phyloP scores from a whole-genome alignment of 1,284 basidiomycete genomes.

The Ganoderma sinense region DNA sequence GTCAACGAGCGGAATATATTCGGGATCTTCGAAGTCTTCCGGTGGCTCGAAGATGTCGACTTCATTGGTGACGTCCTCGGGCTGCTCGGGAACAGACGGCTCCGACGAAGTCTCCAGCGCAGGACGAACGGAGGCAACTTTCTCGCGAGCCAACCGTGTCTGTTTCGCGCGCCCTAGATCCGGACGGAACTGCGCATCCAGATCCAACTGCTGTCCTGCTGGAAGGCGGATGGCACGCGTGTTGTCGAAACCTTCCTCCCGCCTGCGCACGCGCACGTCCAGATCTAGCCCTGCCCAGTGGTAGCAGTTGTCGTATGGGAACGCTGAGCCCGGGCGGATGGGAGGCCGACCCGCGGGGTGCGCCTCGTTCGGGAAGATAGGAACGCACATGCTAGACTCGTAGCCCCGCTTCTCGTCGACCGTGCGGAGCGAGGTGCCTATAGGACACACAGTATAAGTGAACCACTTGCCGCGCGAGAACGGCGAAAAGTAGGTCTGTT shows the following conservation, averaged over 20 bases:
- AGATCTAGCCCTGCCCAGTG: conserved; percentile 7
- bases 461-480: conserved; percentile 3
- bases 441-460: neutral
- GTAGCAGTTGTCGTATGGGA: conserved; percentile 21
- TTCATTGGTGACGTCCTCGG: neutral
- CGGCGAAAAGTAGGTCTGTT: no score
- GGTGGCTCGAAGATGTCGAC: neutral
- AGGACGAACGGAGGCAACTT: neutral
- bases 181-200: neutral
- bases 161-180: neutral
- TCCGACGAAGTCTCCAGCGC: neutral
- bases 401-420: neutral
- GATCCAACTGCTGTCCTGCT: neutral
- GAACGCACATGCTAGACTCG: conserved; percentile 12
- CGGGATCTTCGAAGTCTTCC: neutral
- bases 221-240: neutral
- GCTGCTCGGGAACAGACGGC: neutral
- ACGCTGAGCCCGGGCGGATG: neutral
- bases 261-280: neutral
- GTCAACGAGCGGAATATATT: conserved; percentile 4
- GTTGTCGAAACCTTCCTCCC: neutral
- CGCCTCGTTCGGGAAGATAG: conserved; percentile 11
- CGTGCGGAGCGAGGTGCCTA: conserved; percentile 3
- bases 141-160: neutral
- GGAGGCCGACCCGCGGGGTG: conserved; percentile 7